Conservation (phyloP, 176 grass and related monocot species). For the Hsuehochloa calcarea region DNA sequence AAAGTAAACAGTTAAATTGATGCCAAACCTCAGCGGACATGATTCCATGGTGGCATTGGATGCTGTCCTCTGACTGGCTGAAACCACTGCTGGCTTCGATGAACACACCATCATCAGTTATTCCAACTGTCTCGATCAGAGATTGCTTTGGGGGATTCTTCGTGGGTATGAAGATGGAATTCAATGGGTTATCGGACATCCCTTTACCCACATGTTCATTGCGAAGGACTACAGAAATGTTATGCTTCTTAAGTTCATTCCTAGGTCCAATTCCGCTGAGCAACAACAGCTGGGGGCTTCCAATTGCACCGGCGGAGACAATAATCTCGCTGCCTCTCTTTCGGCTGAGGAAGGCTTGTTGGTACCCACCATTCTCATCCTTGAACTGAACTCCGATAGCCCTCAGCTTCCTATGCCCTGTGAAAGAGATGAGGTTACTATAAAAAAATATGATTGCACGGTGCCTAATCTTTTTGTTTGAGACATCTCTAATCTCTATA, state of each 20-base stretch:
- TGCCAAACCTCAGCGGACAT: constrained; percentile 82
- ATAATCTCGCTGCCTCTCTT: constrained; percentile 60
- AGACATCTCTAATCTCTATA: neutral
- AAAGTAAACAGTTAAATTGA: constrained; percentile 16
- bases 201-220: constrained; percentile 75
- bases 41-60: constrained; percentile 89
- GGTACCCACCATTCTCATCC: constrained; percentile 62
- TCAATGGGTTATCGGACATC: constrained; percentile 89
- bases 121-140: constrained; percentile 85
- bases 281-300: constrained; percentile 76
- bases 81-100: constrained; percentile 98
- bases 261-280: constrained; percentile 83
- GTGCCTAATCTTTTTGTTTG: constrained; percentile 7
- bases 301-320: constrained; percentile 74
- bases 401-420: constrained; percentile 53
- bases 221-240: constrained; percentile 52
- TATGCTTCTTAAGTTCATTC: constrained; percentile 60
- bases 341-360: constrained; percentile 53
- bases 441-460: neutral
- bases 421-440: constrained; percentile 43
- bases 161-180: constrained; percentile 86
- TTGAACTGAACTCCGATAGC: constrained; percentile 77
- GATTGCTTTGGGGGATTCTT: constrained; percentile 70
- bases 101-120: constrained; percentile 61
- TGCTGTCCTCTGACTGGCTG: constrained; percentile 73